Evolutionary conservation across 2,329 filamentous ascomycete genomes (phyloP).

Genomic region (Hypoxylon sp.): DNA sequence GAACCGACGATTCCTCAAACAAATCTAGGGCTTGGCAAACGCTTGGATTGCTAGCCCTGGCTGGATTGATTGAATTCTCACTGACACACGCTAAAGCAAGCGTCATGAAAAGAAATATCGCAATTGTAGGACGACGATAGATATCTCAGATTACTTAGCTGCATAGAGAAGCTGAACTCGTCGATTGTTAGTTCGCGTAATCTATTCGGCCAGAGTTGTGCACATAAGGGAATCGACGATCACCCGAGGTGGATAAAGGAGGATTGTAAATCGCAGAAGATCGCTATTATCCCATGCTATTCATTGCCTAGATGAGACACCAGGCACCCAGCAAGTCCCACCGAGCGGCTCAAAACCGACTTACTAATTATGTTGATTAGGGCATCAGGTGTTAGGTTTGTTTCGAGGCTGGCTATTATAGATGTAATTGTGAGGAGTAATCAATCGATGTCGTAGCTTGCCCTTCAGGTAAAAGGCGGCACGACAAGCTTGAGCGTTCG

Average conservation of each 20-base stretch:
- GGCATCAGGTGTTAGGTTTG: not conserved
- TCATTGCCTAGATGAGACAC: slow-evolving; percentile 42
- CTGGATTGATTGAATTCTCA: too few species aligned
- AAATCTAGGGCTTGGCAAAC: slow-evolving; percentile 13
- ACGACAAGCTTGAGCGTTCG: not conserved
- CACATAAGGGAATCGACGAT: slow-evolving; percentile 25
- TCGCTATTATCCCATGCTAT: slow-evolving; percentile 37
- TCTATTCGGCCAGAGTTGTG: not conserved
- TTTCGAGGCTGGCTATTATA: not conserved
- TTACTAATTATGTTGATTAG: slow-evolving; percentile 12
- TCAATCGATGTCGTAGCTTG: too few species aligned
- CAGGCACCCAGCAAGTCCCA: slow-evolving; percentile 23
- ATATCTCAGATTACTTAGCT: too few species aligned
- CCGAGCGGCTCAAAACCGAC: slow-evolving; percentile 22
- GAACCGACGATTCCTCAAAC: slow-evolving; percentile 17
- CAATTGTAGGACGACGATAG: not conserved
- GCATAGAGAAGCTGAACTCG: not conserved
- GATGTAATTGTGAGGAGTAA: not conserved
- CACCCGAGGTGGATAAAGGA: slow-evolving; percentile 37
- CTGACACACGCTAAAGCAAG: not conserved
- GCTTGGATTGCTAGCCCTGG: slow-evolving; percentile 7
- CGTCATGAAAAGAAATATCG: not conserved
- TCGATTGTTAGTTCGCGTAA: slow-evolving; percentile 2
- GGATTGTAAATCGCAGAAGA: slow-evolving; percentile 41
- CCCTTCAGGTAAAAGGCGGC: too few species aligned